Conservation (phyloP, 441 rosid species). For the Dalechampia spathulata region DNA sequence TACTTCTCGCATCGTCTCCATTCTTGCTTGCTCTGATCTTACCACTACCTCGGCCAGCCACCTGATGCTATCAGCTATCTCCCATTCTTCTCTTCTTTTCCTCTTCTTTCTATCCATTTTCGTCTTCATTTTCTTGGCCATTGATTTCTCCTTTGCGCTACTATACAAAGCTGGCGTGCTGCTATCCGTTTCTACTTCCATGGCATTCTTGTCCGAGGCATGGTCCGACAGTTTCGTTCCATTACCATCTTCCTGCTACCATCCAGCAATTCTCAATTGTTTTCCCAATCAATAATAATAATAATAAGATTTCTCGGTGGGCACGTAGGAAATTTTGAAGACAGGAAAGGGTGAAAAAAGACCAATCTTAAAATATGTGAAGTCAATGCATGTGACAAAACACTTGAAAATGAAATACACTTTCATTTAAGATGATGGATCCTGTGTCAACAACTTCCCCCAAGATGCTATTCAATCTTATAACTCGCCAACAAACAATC, state of each 20-base stretch:
- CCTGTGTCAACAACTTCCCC: not conserved
- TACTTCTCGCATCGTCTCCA: constrained; percentile 80
- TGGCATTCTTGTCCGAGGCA: constrained; percentile 34
- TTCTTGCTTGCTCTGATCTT: constrained; percentile 77
- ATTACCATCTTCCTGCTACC: constrained; percentile 50
- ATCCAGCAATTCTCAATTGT: not conserved
- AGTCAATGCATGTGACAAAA: no score
- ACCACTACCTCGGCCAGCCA: constrained; percentile 81
- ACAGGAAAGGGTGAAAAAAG: no score
- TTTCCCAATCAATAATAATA: no score
- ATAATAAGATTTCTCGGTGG: no score
- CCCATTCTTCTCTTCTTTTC: constrained; percentile 33
- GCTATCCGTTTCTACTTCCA: constrained; percentile 58
- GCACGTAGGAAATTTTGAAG: no score
- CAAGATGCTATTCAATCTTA: not conserved
- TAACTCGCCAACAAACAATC: constrained; percentile 3
- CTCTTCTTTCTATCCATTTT: constrained; percentile 31
- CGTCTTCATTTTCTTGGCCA: constrained; percentile 26
- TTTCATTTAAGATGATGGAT: not conserved
- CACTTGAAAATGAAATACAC: no score
- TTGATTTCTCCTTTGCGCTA: constrained; percentile 27
- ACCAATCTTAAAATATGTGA: no score
- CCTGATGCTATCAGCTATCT: constrained; percentile 70
- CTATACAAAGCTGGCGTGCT: constrained; percentile 76
- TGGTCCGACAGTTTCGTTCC: constrained; percentile 34